Evolutionary conservation across 345 rosid genomes (phyloP).

Genomic region (Nephelium lappaceum): DNA sequence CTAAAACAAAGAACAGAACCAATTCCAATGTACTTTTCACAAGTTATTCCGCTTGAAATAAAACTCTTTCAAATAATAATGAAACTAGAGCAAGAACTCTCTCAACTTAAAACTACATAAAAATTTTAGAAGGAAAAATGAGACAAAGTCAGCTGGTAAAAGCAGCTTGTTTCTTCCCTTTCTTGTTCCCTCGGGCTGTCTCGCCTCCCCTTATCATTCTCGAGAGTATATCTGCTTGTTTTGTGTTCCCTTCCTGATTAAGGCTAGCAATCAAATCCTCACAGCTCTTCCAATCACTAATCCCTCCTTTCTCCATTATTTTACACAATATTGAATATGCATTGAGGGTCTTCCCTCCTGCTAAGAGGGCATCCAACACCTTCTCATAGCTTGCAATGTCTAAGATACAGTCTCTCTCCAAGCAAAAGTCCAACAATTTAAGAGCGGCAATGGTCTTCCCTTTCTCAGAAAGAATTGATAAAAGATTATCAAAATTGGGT

Average conservation of each 20-base stretch:
- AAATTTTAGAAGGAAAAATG: background rate
- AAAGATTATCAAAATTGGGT: conserved; percentile 59
- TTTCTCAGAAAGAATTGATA: conserved; percentile 67
- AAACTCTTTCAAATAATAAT: background rate
- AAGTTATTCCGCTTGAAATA: conserved; percentile 9
- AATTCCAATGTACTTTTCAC: background rate
- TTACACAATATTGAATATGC: conserved; percentile 86
- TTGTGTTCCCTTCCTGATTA: conserved; percentile 77
- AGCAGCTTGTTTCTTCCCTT: conserved; percentile 41
- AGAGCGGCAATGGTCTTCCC: conserved; percentile 85
- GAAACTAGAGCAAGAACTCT: background rate
- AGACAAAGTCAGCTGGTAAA: conserved; percentile 21
- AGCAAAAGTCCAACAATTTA: conserved; percentile 69
- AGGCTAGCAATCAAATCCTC: conserved; percentile 77
- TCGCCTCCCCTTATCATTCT: conserved; percentile 63
- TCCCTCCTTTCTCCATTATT: conserved; percentile 76
- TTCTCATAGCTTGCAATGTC: conserved; percentile 73
- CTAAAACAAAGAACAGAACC: background rate
- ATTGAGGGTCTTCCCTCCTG: conserved; percentile 83
- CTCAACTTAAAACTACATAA: conserved; percentile 5
- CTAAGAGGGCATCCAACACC: conserved; percentile 80
- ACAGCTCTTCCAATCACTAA: conserved; percentile 66
- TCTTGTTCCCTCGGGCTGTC: conserved; percentile 33
- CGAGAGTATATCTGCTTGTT: conserved; percentile 87
- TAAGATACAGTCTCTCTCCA: conserved; percentile 66